A percentile compares a stretch with the other conserved stretches of the same genome.
Evolutionary conservation across 2,329 filamentous ascomycete genomes (phyloP).

Genomic region (Blumeriella jaapii): DNA sequence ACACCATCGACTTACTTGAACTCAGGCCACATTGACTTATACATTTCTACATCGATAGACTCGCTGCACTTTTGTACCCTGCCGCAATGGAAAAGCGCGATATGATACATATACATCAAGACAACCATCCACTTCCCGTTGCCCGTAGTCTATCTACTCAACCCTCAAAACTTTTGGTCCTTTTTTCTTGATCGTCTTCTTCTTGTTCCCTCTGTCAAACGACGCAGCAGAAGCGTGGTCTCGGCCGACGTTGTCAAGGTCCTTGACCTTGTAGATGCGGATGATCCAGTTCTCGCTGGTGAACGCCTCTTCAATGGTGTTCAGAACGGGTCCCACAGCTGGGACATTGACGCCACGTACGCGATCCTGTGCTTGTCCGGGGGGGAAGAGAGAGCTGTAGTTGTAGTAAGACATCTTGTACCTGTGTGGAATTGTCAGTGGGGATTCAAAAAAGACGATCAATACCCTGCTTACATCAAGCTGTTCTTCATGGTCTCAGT

Average conservation of each 20-base stretch:
- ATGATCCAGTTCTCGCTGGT: conserved; percentile 99
- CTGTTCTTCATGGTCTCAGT: conserved; percentile 98
- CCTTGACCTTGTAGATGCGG: conserved; percentile 98
- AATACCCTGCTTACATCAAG: conserved; percentile 64
- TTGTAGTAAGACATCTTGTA: conserved; percentile 99
- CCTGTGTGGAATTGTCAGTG: conserved; percentile 39
- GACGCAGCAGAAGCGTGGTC: conserved; percentile 62
- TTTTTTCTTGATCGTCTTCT: conserved; percentile 69
- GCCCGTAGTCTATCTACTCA: conserved; percentile 39
- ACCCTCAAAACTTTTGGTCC: conserved; percentile 61
- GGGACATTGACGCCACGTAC: conserved; percentile 75
- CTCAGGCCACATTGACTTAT: conserved; percentile 17
- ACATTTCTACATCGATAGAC: conserved; percentile 23
- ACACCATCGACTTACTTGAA: conserved; percentile 10
- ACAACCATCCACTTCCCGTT: conserved; percentile 6
- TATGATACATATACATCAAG: conserved; percentile 21
- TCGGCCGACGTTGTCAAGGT: conserved; percentile 88
- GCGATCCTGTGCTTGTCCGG: conserved; percentile 80
- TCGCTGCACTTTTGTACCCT: conserved; percentile 16
- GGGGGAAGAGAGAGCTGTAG: conserved; percentile 82
- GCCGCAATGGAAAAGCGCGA: conserved; percentile 11
- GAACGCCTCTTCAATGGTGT: conserved; percentile 89
- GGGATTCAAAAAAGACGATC: neutral
- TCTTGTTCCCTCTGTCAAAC: conserved; percentile 73
- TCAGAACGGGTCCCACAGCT: conserved; percentile 73